Base-by-base conservation (phyloP, 768 basidiomycete genomes). In the Macrolepiota dolichaula region DNA sequence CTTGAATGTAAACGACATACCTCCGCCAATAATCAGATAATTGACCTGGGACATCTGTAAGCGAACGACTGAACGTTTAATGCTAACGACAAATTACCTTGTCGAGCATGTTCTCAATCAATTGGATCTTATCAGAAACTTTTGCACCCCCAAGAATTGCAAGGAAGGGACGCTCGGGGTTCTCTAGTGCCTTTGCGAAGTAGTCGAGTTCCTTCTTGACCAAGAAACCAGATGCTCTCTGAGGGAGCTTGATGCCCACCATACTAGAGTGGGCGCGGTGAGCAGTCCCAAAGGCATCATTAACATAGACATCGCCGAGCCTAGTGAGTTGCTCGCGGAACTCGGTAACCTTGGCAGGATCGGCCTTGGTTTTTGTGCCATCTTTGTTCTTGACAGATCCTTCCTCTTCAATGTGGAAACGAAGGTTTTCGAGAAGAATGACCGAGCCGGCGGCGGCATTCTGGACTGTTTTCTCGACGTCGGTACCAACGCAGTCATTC, bases 1-100 rank as follows among this genome's bases (percentile, higher is more conserved):
- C 77, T 96, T 94, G 85, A 99, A 99, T 60, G 96, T 99, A 79
- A 97, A 99, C 37, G 94, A 92, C 96, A 99, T 99, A 29, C 96
- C 96, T 70, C 96, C 96, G 65, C 94, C 91, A 67, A 99, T 92
- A 73, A 99, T 98, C 65, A 99, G 79, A 24, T 91, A 92, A 77
- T 99, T 81, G 76, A 98, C 96, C 92, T 94, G 62, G 55, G 27
- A 36, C 37, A 32, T 50, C 19, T 50, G 22, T 7, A 38, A 15
- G 22, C 42, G 32, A 17, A 22, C 19, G 15, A 19, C 7, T 37
- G 32, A 17, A 22, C 19, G 15, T n/a, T 17, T 37, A 53, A 32
- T 13, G 19, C 40, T n/a, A 19, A 51, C 13, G 32, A 12, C 15
- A 47, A 61, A 75, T 22, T 64, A 89, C 94, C 85, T 98, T 96